phyloP scores from a whole-genome alignment of 768 basidiomycete species.

The Podaxis sp. region DNA sequence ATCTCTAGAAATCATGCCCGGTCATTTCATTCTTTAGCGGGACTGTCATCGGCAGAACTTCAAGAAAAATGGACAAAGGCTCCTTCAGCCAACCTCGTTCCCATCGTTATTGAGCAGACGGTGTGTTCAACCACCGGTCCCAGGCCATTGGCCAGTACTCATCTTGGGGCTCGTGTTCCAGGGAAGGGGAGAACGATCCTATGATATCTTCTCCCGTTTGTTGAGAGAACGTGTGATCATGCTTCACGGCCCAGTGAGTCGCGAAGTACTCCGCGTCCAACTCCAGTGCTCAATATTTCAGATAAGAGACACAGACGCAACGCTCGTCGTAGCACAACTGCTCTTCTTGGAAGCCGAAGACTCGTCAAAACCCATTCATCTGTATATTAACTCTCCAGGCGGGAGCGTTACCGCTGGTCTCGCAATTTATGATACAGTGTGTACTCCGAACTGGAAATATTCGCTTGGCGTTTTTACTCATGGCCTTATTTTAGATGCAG shows the following conservation, averaged over 20 bases:
- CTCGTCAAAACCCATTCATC: conserved; percentile 87
- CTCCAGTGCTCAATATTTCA: conserved; percentile 28
- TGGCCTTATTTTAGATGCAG: conserved; percentile 55
- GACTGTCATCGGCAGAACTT: conserved; percentile 33
- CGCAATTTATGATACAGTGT: conserved; percentile 96
- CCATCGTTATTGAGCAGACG: conserved; percentile 93
- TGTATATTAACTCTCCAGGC: conserved; percentile 97
- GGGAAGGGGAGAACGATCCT: conserved; percentile 86
- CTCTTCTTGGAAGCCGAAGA: conserved; percentile 97
- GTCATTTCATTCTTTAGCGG: conserved; percentile 57
- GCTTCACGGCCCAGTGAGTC: conserved; percentile 84
- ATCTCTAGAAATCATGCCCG: conserved; percentile 15
- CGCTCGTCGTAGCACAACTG: conserved; percentile 86
- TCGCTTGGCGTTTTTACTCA: conserved; percentile 15
- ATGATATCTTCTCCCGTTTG: conserved; percentile 95
- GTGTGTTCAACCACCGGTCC: conserved; percentile 33
- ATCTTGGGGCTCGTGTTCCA: conserved; percentile 25
- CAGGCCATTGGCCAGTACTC: background rate
- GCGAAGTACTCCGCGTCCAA: background rate
- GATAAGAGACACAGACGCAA: conserved; percentile 90
- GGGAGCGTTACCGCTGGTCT: conserved; percentile 95
- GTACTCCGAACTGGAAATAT: conserved; percentile 20
- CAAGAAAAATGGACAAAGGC: conserved; percentile 34
- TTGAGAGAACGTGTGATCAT: conserved; percentile 94
- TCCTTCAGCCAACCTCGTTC: conserved; percentile 68